These are phyloP conservation scores for Rhodotorula sp. DNA, from an alignment of 1,284 basidiomycete genomes.

Conservation along the genomic window DNA sequence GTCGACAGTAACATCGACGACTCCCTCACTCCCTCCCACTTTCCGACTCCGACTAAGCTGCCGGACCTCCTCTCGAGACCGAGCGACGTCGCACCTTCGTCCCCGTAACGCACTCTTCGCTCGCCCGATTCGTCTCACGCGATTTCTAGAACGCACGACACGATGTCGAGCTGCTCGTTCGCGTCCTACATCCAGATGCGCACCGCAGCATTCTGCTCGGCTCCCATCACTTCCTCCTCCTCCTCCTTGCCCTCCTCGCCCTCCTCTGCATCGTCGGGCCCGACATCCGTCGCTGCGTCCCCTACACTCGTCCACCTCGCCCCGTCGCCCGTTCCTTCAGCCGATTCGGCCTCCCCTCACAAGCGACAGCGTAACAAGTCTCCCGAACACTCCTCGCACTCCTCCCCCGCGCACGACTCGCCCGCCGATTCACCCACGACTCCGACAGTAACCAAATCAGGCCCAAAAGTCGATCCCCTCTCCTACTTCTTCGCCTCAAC, in stretches of 20 bases:
- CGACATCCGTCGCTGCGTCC: neutral
- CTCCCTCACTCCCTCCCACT: too few species aligned
- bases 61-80: too few species aligned
- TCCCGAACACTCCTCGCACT: conserved; percentile 21
- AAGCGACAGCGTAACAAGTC: conserved; percentile 39
- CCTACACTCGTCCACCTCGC: neutral
- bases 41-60: too few species aligned
- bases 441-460: too few species aligned
- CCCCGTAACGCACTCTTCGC: too few species aligned
- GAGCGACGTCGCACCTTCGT: too few species aligned
- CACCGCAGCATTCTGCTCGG: neutral
- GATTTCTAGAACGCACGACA: too few species aligned
- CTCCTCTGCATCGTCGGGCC: neutral
- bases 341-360: conserved; percentile 29
- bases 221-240: neutral
- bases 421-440: too few species aligned
- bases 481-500: neutral
- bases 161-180: conserved; percentile 30
- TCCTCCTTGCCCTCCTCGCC: neutral
- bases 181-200: conserved; percentile 24
- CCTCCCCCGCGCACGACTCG: neutral
- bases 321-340: conserved; percentile 4
- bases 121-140: too few species aligned
- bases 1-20: too few species aligned
- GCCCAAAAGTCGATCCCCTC: neutral